Evolutionary conservation across 306 rosid species (phyloP).

Genomic region (Rubus parviflorus): DNA sequence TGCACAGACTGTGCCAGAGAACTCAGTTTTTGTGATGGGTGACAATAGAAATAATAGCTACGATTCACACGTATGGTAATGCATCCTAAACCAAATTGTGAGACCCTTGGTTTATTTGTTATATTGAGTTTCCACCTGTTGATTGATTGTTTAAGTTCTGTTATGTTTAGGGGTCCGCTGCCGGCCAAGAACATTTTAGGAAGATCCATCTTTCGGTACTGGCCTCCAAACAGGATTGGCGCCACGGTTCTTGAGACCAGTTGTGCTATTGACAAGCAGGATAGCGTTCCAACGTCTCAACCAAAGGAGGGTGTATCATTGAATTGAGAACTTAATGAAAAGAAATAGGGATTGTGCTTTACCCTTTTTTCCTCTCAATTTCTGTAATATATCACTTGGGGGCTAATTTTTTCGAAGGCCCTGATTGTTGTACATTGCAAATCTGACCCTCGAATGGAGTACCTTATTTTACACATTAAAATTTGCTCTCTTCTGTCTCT

Average conservation of each 20-base stretch:
- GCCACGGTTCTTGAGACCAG: constrained; percentile 58
- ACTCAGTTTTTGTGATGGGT: constrained; percentile 92
- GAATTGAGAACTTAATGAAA: background rate
- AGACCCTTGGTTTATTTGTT: constrained; percentile 1
- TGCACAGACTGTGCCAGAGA: constrained; percentile 79
- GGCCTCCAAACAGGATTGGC: constrained; percentile 91
- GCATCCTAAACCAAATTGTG: constrained; percentile 14
- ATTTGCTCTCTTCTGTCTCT: background rate
- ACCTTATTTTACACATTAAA: background rate
- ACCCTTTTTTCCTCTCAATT: background rate
- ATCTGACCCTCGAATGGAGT: background rate
- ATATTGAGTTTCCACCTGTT: background rate
- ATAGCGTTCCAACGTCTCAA: constrained; percentile 42
- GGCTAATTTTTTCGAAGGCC: constrained; percentile 24
- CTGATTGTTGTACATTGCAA: constrained; percentile 11
- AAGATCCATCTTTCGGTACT: constrained; percentile 83
- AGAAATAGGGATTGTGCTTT: background rate
- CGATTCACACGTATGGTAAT: constrained; percentile 94
- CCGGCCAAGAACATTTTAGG: constrained; percentile 95
- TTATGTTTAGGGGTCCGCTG: constrained; percentile 77
- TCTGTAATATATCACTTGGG: background rate
- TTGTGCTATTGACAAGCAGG: constrained; percentile 65
- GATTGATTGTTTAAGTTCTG: constrained; percentile 22
- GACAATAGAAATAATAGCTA: constrained; percentile 99
- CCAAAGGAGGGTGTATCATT: constrained; percentile 14